phyloP scores from a whole-genome alignment of 2,329 filamentous ascomycete genomes.

The Remersonia thermophila region DNA sequence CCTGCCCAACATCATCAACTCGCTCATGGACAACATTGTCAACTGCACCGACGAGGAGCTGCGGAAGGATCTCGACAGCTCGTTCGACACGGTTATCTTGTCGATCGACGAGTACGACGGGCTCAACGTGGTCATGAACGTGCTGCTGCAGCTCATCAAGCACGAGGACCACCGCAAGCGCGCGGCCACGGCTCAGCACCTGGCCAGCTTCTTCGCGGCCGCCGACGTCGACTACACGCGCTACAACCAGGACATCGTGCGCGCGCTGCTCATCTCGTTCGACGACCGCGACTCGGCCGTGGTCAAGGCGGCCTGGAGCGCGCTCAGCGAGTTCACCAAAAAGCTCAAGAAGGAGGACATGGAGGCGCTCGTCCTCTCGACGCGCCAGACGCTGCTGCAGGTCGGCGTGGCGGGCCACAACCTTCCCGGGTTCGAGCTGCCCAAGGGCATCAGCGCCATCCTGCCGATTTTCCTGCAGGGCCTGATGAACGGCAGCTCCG shows the following conservation, averaged over 20 bases:
- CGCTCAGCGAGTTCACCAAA: constrained; percentile 77
- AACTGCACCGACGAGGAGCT: constrained; percentile 62
- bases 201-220: constrained; percentile 75
- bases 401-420: constrained; percentile 79
- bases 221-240: constrained; percentile 81
- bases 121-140: constrained; percentile 89
- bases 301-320: constrained; percentile 80
- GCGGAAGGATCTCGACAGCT: constrained; percentile 57
- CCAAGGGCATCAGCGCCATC: constrained; percentile 94
- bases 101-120: constrained; percentile 96
- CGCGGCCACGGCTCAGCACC: constrained; percentile 62
- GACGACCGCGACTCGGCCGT: constrained; percentile 75
- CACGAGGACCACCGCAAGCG: constrained; percentile 84
- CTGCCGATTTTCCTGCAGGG: constrained; percentile 95
- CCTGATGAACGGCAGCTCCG: constrained; percentile 87
- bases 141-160: constrained; percentile 76
- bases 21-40: constrained; percentile 87
- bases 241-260: constrained; percentile 92
- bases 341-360: constrained; percentile 93
- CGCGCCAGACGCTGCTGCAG: constrained; percentile 72
- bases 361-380: constrained; percentile 81
- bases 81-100: constrained; percentile 80
- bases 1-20: constrained; percentile 80
- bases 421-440: constrained; percentile 77
- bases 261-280: constrained; percentile 80